Base-by-base conservation (phyloP, 2,329 filamentous ascomycete genomes). In the Pseudogymnoascus sp. region DNA sequence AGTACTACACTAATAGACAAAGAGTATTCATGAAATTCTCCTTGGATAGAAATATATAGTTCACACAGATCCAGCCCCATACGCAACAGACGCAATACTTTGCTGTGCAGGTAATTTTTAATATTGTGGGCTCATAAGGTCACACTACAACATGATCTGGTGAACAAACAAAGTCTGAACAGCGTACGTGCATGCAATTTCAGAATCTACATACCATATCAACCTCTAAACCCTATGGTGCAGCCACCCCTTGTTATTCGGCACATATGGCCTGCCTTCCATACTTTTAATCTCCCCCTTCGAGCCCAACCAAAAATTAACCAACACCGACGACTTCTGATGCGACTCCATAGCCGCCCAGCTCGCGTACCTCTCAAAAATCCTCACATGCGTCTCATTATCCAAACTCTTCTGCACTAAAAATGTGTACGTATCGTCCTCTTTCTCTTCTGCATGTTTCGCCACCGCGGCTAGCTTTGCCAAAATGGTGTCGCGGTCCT, bases 231-330 rank as follows among this genome's bases (percentile, higher is more conserved):
- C 11, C 34, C 34, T 36, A 25, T 69, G 62, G 68, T 74, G 70
- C 63, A 74, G 67, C 72, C 70, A 74, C 0, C 72, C 73, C 63
- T 72, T 74, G 40, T 69, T 69, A 65, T 75, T 75, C 46, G 68
- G 69, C 42, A 72, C 63, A 68, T 72, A 74, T 3, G 66, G 64
- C 59, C 72, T 68, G 66, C 71, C 67, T 65, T 72, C 71, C 69
- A 74, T 72, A 21, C 60, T 65, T 56, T 62, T 68, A 16, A 73
- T 64, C 38, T 68, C 60, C 11, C 67, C 69, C 61, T 73, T 72
- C 36, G 64, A 68, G 34, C 43, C 67, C 61, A 66, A 65, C 73
- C 71, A 75, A 65, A 74, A 74, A 4, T 25, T 65, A 18, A 66
- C 60, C 3, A 74, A 65, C 53, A 71, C 69, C 21, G 63, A 61